A percentile compares a stretch with the other conserved stretches of the same genome.
These are phyloP conservation scores for Verbena officinalis DNA, from an alignment of 257 asterid genomes.

Conservation along the genomic window DNA sequence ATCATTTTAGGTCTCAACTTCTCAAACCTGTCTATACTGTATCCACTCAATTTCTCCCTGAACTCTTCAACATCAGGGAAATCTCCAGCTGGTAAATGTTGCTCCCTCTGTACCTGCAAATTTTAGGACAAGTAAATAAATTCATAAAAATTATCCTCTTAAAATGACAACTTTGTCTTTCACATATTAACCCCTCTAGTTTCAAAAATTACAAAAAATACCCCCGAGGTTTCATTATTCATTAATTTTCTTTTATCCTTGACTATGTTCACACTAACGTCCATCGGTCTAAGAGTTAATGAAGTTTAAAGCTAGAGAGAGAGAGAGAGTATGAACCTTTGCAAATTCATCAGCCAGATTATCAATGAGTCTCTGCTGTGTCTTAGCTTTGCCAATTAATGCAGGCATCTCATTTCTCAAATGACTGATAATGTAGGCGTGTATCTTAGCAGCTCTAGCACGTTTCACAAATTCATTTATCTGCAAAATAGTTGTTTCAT, in stretches of 20 bases:
- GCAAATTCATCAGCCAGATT: constrained; percentile 59
- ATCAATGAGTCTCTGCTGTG: constrained; percentile 73
- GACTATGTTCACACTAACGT: too few species aligned
- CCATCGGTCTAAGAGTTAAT: too few species aligned
- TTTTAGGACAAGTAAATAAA: neutral
- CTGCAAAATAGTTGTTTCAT: constrained; percentile 36
- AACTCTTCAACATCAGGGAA: constrained; percentile 66
- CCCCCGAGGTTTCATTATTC: too few species aligned
- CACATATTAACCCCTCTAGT: too few species aligned
- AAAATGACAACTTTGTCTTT: too few species aligned
- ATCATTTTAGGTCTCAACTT: constrained; percentile 71
- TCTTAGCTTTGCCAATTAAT: constrained; percentile 77
- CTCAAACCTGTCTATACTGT: constrained; percentile 69
- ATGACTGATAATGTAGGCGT: constrained; percentile 72
- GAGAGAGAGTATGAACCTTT: constrained; percentile 44
- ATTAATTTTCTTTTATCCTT: too few species aligned
- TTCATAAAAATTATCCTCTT: too few species aligned
- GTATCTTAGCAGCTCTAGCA: constrained; percentile 82
- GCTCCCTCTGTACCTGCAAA: constrained; percentile 66
- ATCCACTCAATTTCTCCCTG: constrained; percentile 52
- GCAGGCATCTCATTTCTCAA: constrained; percentile 80
- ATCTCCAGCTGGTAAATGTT: constrained; percentile 72
- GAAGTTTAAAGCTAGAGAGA: too few species aligned
- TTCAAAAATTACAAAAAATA: too few species aligned
- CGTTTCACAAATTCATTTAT: constrained; percentile 85